Evolutionary conservation across 371 early-diverging fungal species (phyloP), one percentile per base, ranked within the genome.

Genomic region (Edhazardia aedis): DNA sequence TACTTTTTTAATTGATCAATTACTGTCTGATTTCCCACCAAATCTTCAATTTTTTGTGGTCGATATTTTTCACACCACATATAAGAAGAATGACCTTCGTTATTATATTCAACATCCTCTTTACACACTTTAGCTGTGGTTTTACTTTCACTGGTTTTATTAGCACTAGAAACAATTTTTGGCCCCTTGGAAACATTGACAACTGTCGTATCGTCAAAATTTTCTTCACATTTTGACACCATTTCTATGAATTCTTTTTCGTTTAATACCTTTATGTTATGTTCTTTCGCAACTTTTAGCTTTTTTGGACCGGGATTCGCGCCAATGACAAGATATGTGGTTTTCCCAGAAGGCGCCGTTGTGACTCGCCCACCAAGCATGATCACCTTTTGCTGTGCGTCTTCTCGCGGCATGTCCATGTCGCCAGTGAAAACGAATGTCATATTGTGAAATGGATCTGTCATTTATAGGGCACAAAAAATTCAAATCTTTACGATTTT

Each of bases 241-340:
- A 91, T 70, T 2, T 80, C 77, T 21, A 85, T 75, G 55, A 96
- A 80, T 7, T 70, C 80, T 45, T 88, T 85, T 63, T 99, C 95
- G 61, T 83, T 78, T 18, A 95, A 47, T 0, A 78, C 78, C 48
- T 75, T 77, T 25, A 83, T 77, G 1, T 79, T 78, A 7, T 80
- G 45, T 7, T 77, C 67, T 53, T 80, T 75, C 14, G 85, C 88
- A 64, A 89, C 88, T 25, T 78, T 76, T 3, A 84, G 61, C 69
- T 99, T 99, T 19, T 78, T 72, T 36, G 76, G 79, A 1, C 99
- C 99, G 12, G 92, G 82, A 38, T 89, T 89, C 12, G 23, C 25
- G 4, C 83, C 81, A 11, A 89, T 89, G 0, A 95, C 77, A 18
- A 95, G 66, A 69, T 79, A 90, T 0, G 78, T 76, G 0, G 99